Evolutionary conservation across 163 green algal species (phyloP).

Genomic region (Scenedesmus sp.): DNA sequence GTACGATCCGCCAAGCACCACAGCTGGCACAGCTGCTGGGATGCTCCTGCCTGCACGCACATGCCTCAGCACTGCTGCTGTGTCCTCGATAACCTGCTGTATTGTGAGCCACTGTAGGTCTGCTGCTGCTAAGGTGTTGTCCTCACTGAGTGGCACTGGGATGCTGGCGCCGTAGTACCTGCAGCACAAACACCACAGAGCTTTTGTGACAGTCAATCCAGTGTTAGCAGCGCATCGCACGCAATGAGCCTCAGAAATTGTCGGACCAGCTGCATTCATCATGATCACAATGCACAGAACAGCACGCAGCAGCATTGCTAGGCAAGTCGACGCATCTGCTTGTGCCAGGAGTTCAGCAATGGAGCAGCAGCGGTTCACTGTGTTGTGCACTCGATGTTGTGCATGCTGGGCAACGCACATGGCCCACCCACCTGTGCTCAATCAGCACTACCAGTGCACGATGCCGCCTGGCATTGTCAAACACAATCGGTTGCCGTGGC

Average conservation of each 20-base stretch:
- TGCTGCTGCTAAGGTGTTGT: not conserved
- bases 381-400: too few relatives aligned
- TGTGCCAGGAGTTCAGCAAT: too few relatives aligned
- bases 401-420: too few relatives aligned
- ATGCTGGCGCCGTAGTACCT: slow-evolving; percentile 41
- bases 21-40: not conserved
- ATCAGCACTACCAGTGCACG: slow-evolving; percentile 34
- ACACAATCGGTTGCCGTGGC: slow-evolving; percentile 40
- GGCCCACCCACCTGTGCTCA: slow-evolving; percentile 10
- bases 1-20: slow-evolving; percentile 22
- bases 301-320: too few relatives aligned
- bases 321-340: too few relatives aligned
- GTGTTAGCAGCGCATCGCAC: too few relatives aligned
- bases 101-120: slow-evolving; percentile 32
- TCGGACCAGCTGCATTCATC: too few relatives aligned
- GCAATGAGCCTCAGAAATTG: too few relatives aligned
- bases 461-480: slow-evolving; percentile 26
- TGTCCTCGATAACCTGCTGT: slow-evolving; percentile 38
- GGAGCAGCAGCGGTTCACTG: too few relatives aligned
- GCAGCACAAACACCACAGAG: not conserved
- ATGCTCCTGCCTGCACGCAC: not conserved
- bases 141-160: not conserved
- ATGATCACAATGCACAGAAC: too few relatives aligned
- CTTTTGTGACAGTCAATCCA: not conserved
- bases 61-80: not conserved